These are phyloP conservation scores for Sicyos edulis DNA, from an alignment of 306 rosid species.

Conservation along the genomic window DNA sequence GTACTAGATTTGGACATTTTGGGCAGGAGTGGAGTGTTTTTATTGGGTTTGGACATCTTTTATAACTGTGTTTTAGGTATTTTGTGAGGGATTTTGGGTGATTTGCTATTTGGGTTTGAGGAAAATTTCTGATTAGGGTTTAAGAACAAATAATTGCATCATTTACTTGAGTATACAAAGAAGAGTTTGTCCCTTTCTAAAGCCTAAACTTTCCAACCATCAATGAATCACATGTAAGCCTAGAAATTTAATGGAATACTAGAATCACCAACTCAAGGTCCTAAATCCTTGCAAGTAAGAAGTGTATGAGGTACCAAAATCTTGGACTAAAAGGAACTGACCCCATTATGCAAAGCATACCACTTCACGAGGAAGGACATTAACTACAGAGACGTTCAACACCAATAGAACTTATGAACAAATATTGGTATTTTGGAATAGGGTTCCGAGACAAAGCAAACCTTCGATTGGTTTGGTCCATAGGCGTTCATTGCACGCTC, in stretches of 20 bases:
- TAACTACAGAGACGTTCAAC: neutral
- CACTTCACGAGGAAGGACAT: neutral
- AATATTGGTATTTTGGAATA: neutral
- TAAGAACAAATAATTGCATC: too few species aligned
- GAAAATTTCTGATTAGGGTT: too few species aligned
- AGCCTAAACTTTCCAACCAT: slow-evolving; percentile 1
- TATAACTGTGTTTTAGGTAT: too few species aligned
- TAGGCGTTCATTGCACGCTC: slow-evolving; percentile 64
- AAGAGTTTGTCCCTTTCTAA: neutral
- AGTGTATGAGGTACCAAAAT: slow-evolving; percentile 13
- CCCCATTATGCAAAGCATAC: neutral
- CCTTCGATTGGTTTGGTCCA: slow-evolving; percentile 66
- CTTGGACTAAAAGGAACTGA: slow-evolving; percentile 4
- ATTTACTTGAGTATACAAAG: too few species aligned
- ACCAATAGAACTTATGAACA: neutral
- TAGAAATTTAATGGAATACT: neutral
- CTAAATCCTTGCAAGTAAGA: neutral
- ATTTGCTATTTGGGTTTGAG: too few species aligned
- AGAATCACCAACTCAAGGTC: neutral
- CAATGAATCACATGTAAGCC: neutral
- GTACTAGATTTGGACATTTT: neutral
- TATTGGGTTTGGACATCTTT: neutral
- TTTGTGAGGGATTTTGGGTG: too few species aligned
- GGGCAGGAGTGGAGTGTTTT: neutral
- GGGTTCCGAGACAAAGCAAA: slow-evolving; percentile 27